Base-by-base conservation (phyloP, 106 monocot species). In the Dioscorea zingiberensis region DNA sequence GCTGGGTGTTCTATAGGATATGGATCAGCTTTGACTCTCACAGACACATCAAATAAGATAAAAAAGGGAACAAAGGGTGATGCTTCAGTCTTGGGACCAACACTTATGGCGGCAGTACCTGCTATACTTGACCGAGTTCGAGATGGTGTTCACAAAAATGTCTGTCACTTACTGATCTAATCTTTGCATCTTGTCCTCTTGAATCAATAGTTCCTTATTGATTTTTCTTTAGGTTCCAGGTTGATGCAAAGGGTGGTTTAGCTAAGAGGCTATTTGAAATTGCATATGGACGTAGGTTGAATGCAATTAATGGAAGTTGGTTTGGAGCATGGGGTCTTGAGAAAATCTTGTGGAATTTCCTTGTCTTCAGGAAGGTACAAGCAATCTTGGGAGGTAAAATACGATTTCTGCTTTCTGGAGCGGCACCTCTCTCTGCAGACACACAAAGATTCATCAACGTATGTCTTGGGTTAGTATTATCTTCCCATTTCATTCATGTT, bases 391-490 rank as follows among this genome's bases (percentile, higher is more conserved):
- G 98, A 67, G 98, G 98, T 13, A 58, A 70, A 25, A 63, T 93
- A 32, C 88, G 98, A 44, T 87, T 87, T 86, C 60, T 99, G 63
- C 83, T 99, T 54, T 93, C 93, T 66, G 98, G 93, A 51, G 93
- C 93, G 19, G 98, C 98, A 65, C 98, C 98, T 64, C 87, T 99
- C 23, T 93, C 93, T 59, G 93, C 80, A 57, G 93, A 93, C 67
- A 93, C 98, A 30, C 98, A 99, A 70, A 79, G 98, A 77, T 99
- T 99, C 70, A 99, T 99, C 70, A 99, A 99, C 75, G 84, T 99
- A 71, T 93, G 93, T 63, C 77, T 99, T 64, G 93, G 98, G 98
- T 99, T 46, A 80, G 85, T 64, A 44, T 19, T 18, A 54, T 0
- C 25, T 54, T 54, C 4, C 0, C 38, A 38, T 38, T 38, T 1